Conservation (phyloP, 768 basidiomycete genomes). For the Rhodocollybia butyracea region DNA sequence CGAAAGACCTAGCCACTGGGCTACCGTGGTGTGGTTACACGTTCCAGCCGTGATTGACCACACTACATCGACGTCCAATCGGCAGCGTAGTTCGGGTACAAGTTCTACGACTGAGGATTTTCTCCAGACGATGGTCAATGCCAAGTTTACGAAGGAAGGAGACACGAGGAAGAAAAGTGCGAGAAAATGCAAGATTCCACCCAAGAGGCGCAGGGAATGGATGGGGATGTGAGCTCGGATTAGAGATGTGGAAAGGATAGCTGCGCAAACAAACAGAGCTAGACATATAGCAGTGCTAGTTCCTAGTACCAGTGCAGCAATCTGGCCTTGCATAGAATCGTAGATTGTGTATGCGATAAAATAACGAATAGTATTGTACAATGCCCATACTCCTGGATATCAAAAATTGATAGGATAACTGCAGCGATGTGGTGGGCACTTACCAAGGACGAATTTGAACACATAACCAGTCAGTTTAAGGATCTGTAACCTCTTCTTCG, state of each 20-base stretch:
- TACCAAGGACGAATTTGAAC: slow-evolving; percentile 37
- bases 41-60: slow-evolving; percentile 47
- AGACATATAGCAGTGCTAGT: slow-evolving; percentile 40
- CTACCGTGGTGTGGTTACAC: slow-evolving; percentile 36
- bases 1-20: slow-evolving; percentile 50
- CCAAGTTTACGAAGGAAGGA: slow-evolving; percentile 54
- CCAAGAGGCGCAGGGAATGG: slow-evolving; percentile 25
- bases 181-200: slow-evolving; percentile 33
- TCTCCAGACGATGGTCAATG: slow-evolving; percentile 53
- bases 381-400: slow-evolving; percentile 52
- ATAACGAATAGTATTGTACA: slow-evolving; percentile 64
- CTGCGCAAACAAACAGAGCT: slow-evolving; percentile 33
- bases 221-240: slow-evolving; percentile 28
- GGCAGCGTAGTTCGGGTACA: slow-evolving; percentile 44
- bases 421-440: slow-evolving; percentile 12
- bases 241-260: slow-evolving; percentile 37
- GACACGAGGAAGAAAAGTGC: slow-evolving; percentile 46
- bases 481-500: slow-evolving; percentile 25
- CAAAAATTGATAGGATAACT: neutral
- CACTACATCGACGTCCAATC: slow-evolving; percentile 61
- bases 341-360: slow-evolving; percentile 53
- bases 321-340: slow-evolving; percentile 36
- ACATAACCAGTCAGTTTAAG: slow-evolving; percentile 24
- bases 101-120: slow-evolving; percentile 32
- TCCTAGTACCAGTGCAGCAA: slow-evolving; percentile 45